Evolutionary conservation across 257 asterid genomes (phyloP).

Genomic region (Petunia secreta): DNA sequence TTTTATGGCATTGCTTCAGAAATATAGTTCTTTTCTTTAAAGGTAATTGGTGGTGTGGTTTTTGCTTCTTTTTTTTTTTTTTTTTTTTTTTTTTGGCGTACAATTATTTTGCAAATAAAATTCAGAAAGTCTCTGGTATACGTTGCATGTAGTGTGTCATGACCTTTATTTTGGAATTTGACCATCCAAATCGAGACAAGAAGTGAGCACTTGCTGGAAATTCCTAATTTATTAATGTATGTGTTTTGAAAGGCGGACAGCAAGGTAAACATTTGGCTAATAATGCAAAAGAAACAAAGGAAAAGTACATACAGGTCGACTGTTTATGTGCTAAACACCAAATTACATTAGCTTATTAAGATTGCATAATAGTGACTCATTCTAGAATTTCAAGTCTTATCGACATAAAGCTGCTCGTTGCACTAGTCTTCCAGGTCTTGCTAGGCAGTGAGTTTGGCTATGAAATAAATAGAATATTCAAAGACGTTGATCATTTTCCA

Average conservation of each 20-base stretch:
- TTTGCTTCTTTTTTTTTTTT: not conserved
- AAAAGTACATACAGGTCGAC: not conserved
- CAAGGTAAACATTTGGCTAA: not conserved
- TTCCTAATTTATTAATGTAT: not conserved
- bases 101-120: not conserved
- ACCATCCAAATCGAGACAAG: not conserved
- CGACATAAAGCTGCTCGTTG: not conserved
- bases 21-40: not conserved
- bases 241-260: not conserved
- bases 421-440: not conserved
- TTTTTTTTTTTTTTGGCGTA: too few species aligned
- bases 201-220: not conserved
- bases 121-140: not conserved
- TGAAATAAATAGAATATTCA: not conserved
- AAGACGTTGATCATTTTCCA: not conserved
- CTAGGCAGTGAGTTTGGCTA: not conserved
- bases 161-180: not conserved
- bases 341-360: too few species aligned
- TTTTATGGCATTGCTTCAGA: not conserved
- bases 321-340: too few species aligned
- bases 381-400: not conserved
- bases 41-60: not conserved
- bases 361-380: not conserved
- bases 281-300: not conserved
- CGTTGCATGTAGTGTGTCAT: not conserved